Percentiles rank a stretch among this genome's conserved stretches.
These are phyloP conservation scores for Vaccinium darrowii DNA, from an alignment of 148 eudicot species.

Conservation along the genomic window DNA sequence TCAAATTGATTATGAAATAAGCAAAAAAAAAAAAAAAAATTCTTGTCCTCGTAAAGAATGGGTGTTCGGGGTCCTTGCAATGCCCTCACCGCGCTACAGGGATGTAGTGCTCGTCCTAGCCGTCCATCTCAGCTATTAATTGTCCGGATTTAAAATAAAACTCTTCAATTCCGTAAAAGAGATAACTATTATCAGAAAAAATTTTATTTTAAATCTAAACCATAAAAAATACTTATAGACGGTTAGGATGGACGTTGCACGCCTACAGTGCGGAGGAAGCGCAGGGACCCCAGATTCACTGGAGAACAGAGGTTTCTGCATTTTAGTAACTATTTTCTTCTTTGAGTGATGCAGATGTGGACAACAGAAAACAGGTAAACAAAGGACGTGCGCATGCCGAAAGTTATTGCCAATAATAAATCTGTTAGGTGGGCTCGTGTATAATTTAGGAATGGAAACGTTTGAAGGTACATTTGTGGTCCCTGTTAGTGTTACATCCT, in stretches of 20 bases:
- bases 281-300: no score
- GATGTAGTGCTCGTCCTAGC: no score
- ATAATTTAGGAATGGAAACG: not conserved
- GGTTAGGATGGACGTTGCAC: no score
- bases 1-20: not conserved
- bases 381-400: not conserved
- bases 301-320: not conserved
- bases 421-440: not conserved
- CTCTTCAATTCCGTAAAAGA: no score
- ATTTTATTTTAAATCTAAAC: no score
- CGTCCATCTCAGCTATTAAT: no score
- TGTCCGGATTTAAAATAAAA: no score
- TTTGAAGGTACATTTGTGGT: not conserved
- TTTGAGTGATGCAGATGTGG: not conserved
- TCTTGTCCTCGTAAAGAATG: not conserved
- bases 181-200: no score
- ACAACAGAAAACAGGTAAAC: not conserved
- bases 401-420: not conserved
- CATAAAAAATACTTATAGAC: no score
- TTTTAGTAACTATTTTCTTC: not conserved
- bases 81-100: no score
- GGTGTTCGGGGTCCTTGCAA: not conserved
- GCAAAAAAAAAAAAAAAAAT: no score
- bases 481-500: not conserved
- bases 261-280: no score